These are phyloP conservation scores for Phytopythium sindhum DNA, from an alignment of 352 stramenopile species.

Conservation along the genomic window DNA sequence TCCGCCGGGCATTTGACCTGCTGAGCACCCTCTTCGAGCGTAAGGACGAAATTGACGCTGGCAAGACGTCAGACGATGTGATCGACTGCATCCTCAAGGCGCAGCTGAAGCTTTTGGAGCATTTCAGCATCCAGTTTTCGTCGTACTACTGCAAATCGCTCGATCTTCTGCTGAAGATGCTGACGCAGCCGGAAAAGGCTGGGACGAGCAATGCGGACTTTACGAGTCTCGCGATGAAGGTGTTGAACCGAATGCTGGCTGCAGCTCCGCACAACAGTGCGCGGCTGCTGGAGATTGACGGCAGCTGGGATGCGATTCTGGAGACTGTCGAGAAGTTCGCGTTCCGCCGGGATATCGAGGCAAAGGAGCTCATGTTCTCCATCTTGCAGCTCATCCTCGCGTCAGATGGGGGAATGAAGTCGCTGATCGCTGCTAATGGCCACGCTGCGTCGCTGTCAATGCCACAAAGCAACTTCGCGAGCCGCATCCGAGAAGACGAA, in stretches of 20 bases:
- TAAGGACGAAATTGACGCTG: conserved; percentile 45
- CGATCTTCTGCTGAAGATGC: conserved; percentile 40
- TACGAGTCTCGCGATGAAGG: conserved; percentile 23
- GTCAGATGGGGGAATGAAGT: conserved; percentile 46
- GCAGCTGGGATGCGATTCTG: conserved; percentile 44
- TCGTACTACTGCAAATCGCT: conserved; percentile 71
- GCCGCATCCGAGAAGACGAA: conserved; percentile 29
- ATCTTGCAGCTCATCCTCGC: conserved; percentile 47
- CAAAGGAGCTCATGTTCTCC: conserved; percentile 51
- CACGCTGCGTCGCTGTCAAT: conserved; percentile 1
- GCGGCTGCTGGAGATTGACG: conserved; percentile 37
- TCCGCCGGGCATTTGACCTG: conserved; percentile 58
- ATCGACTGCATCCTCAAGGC: conserved; percentile 66
- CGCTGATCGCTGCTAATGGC: conserved; percentile 22
- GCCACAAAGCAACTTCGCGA: conserved; percentile 31
- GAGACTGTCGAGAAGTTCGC: conserved; percentile 44
- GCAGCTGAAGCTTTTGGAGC: conserved; percentile 59
- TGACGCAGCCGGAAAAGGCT: conserved; percentile 7
- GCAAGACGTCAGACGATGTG: conserved; percentile 63
- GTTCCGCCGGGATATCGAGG: conserved; percentile 29
- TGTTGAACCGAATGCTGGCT: conserved; percentile 36
- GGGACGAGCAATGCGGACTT: conserved; percentile 15
- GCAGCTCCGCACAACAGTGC: conserved; percentile 50
- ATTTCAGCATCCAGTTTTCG: conserved; percentile 78
- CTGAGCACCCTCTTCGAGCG: conserved; percentile 48